Conservation (phyloP, 768 basidiomycete genomes). For the Sarcomyxa edulis region DNA sequence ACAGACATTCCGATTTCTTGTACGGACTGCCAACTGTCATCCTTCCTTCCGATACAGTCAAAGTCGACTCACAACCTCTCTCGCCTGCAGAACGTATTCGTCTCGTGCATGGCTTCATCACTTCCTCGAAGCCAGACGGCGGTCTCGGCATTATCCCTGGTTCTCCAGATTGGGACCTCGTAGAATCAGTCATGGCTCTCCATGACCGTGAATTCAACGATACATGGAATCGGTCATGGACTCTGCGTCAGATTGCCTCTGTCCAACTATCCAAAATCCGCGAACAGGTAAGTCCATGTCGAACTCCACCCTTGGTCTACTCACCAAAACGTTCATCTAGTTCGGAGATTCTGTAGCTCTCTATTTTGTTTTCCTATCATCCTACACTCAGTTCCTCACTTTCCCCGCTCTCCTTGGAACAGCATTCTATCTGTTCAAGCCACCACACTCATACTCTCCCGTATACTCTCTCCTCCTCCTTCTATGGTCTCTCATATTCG, state of each 20-base stretch:
- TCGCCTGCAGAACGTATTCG: constrained; percentile 76
- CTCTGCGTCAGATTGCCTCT: constrained; percentile 54
- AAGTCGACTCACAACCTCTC: constrained; percentile 40
- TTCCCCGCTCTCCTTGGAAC: constrained; percentile 72
- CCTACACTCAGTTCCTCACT: constrained; percentile 76
- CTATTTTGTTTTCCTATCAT: constrained; percentile 85
- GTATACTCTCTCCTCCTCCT: constrained; percentile 70
- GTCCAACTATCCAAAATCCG: constrained; percentile 66
- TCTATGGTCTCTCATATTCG: constrained; percentile 83
- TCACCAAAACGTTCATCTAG: constrained; percentile 14
- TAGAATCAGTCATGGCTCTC: constrained; percentile 77
- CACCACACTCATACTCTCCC: constrained; percentile 77
- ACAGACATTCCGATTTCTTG: constrained; percentile 72
- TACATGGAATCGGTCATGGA: constrained; percentile 75
- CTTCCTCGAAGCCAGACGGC: constrained; percentile 66
- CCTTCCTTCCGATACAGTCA: constrained; percentile 30
- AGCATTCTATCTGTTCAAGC: constrained; percentile 62
- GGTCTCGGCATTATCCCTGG: constrained; percentile 80
- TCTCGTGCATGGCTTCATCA: constrained; percentile 68
- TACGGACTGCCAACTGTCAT: constrained; percentile 58
- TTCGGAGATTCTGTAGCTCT: constrained; percentile 82
- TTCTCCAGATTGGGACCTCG: constrained; percentile 68
- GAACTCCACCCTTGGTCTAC: background rate
- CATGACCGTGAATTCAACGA: constrained; percentile 84
- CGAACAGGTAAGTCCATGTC: constrained; percentile 63